Base-by-base conservation (phyloP, 2,329 filamentous ascomycete genomes). In the Chrysoporthe puriensis region DNA sequence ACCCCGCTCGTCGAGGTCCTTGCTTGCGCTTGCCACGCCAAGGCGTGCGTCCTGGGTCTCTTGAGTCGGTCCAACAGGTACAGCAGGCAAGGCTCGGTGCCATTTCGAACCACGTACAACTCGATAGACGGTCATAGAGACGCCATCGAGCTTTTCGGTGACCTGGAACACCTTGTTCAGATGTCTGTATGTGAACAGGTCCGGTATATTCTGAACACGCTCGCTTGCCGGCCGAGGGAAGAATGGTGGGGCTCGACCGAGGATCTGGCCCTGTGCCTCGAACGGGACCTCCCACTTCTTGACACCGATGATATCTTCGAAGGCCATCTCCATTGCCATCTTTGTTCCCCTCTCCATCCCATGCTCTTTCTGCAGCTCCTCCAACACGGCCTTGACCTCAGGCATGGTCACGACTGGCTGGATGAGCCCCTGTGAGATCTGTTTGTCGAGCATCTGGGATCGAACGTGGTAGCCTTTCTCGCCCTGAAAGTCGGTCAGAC, bases 111-210 rank as follows among this genome's bases (percentile, higher is more conserved):
- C 64, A 14, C 65, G 66, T 5, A 69, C 52, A 14, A 77, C 68
- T 7, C 67, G 62, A 64, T 78, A 78, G 40, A 77, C 68, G 1
- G 72, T 73, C 74, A 78, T 77, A 18, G 76, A 73, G 2, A 73
- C 36, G 1, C 76, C 76, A 63, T 78, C 76, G 3, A 78, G 71
- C 69, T 78, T 78, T 65, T 77, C 75, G 3, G 76, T 77, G 63
- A 77, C 68, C 58, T 77, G 74, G 64, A 73, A 77, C 1, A 68
- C 34, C 0, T 50, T 70, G 18, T 72, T 48, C 36, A 57, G 66
- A 42, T 62, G 26, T 13, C 43, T 16, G 8, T 3, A 0, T 18
- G 54, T 70, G 60, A 77, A 74, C 4, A 72, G 62, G 6, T 61
- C 4, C 2, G 69, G 60, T 1, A 74, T 58, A 66, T 78, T 74